phyloP scores from a whole-genome alignment of 2,329 filamentous ascomycete species.

The Xylariaceae sp. region DNA sequence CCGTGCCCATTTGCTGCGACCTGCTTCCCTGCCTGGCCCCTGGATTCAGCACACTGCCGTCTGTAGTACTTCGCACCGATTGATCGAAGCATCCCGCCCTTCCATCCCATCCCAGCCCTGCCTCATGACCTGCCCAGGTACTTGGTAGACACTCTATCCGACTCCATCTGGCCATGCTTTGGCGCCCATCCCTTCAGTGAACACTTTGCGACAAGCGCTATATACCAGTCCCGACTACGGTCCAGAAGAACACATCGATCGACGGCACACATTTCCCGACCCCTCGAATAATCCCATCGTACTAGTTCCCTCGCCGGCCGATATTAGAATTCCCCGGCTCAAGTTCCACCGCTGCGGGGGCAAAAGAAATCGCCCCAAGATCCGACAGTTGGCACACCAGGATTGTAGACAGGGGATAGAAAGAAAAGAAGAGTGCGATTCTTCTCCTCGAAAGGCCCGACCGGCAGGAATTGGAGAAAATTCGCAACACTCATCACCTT shows the following conservation, averaged over 20 bases:
- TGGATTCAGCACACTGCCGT: neutral
- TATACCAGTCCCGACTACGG: neutral
- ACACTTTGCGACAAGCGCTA: conserved; percentile 6
- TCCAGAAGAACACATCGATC: neutral
- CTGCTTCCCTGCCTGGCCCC: neutral
- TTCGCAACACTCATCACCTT: conserved; percentile 2
- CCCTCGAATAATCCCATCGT: conserved; percentile 7
- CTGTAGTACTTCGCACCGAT: neutral
- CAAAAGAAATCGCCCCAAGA: conserved; percentile 12
- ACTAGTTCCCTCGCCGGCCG: conserved; percentile 7
- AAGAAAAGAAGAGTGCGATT: conserved; percentile 2
- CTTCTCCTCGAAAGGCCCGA: neutral
- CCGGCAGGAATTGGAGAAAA: neutral
- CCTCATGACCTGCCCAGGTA: conserved; percentile 3
- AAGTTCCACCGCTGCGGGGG: conserved; percentile 19
- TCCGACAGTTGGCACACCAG: conserved; percentile 4
- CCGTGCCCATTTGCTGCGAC: conserved; percentile 4
- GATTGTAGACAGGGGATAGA: conserved; percentile 8
- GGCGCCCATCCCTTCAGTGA: neutral
- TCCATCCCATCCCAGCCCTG: neutral
- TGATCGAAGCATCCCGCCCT: conserved; percentile 4
- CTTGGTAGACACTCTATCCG: neutral
- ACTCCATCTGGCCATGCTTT: conserved; percentile 7
- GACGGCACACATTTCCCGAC: conserved; percentile 2
- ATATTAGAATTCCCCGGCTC: conserved; percentile 8